These are phyloP conservation scores for Omphalotus guepiniiformis DNA, from an alignment of 768 basidiomycete species.

Conservation along the genomic window DNA sequence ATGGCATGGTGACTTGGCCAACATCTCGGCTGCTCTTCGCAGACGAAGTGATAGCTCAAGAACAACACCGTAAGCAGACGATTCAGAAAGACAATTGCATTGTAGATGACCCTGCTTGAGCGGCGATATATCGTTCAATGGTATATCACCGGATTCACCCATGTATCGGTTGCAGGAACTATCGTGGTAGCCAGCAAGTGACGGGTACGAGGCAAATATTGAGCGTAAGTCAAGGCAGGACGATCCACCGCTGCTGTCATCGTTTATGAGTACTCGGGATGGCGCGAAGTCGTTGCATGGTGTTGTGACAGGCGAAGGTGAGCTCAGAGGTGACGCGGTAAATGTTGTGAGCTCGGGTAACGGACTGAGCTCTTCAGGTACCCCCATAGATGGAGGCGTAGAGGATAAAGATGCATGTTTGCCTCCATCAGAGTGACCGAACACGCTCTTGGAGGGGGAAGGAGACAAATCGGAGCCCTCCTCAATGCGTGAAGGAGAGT, in stretches of 20 bases:
- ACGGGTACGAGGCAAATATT: neutral
- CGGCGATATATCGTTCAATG: no score
- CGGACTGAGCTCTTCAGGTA: slow-evolving; percentile 36
- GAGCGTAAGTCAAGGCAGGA: neutral
- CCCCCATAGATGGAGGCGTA: no score
- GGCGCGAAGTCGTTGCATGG: neutral
- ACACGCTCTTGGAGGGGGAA: no score
- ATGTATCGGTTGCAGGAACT: no score
- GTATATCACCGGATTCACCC: no score
- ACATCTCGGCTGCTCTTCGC: slow-evolving; percentile 51
- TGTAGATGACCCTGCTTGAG: no score
- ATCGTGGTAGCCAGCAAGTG: slow-evolving; percentile 1
- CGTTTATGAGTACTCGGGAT: neutral
- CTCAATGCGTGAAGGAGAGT: no score
- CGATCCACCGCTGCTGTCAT: neutral
- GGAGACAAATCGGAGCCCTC: no score
- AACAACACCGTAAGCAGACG: slow-evolving; percentile 49
- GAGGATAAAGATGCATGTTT: no score
- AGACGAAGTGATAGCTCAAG: slow-evolving; percentile 64
- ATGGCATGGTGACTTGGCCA: slow-evolving; percentile 40
- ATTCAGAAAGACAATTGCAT: slow-evolving; percentile 57
- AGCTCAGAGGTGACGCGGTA: slow-evolving; percentile 10
- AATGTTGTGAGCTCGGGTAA: slow-evolving; percentile 23
- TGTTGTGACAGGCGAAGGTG: slow-evolving; percentile 1
- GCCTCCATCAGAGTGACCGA: no score